Conservation (phyloP, 208 protist genomes). For the Leishmania tarentolae region DNA sequence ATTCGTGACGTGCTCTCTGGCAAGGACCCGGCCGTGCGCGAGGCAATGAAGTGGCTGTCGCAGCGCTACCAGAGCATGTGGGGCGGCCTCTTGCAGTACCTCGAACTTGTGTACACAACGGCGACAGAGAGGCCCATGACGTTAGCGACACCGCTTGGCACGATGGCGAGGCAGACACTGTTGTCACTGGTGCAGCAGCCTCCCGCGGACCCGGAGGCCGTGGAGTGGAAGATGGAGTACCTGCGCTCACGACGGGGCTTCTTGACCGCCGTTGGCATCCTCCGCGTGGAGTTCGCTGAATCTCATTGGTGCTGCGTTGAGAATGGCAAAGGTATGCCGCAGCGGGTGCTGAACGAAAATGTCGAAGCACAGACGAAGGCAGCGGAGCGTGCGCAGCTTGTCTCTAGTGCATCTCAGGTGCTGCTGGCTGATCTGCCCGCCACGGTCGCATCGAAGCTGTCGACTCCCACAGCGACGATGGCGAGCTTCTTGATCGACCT, state of each 20-base stretch:
- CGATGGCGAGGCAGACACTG: neutral
- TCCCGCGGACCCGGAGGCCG: conserved; percentile 16
- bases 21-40: conserved; percentile 40
- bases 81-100: conserved; percentile 50
- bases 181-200: conserved; percentile 19
- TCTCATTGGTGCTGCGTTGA: conserved; percentile 23
- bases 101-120: conserved; percentile 50
- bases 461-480: conserved; percentile 9
- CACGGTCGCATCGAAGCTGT: conserved; percentile 6
- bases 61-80: conserved; percentile 81
- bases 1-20: conserved; percentile 48
- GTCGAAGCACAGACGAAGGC: neutral
- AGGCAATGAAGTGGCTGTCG: conserved; percentile 51
- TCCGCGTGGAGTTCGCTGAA: conserved; percentile 70
- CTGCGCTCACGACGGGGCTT: conserved; percentile 41
- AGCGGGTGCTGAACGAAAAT: neutral
- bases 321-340: neutral
- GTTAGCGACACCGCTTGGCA: neutral
- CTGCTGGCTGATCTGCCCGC: conserved; percentile 20
- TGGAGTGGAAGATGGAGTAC: conserved; percentile 71
- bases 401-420: conserved; percentile 15
- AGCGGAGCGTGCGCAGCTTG: conserved; percentile 19
- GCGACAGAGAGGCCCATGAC: conserved; percentile 17
- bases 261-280: conserved; percentile 53
- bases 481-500: conserved; percentile 25